A percentile compares a stretch with the other conserved stretches of the same genome.
Conservation (phyloP, 139 green algal genomes). For the Haematococcus sp. region DNA sequence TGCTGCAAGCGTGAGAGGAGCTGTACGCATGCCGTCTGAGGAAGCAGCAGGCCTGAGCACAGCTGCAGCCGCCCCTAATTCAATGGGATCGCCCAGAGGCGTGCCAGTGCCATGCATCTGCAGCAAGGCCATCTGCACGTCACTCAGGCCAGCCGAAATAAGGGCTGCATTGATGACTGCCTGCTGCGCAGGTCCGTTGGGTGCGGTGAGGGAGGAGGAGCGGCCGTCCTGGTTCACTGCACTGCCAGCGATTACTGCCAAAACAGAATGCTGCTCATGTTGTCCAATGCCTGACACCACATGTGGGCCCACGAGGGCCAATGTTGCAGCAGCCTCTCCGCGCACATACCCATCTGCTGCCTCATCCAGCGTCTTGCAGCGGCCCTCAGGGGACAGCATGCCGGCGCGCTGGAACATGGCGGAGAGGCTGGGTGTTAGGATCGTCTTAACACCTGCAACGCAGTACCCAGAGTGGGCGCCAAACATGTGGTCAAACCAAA, state of each 20-base stretch:
- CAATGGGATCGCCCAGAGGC: conserved; percentile 83
- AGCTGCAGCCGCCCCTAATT: conserved; percentile 68
- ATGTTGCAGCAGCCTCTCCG: conserved; percentile 55
- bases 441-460: conserved; percentile 44
- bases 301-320: conserved; percentile 14
- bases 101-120: conserved; percentile 86
- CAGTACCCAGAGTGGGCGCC: too few species aligned
- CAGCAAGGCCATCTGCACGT: conserved; percentile 41
- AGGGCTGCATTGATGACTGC: conserved; percentile 62
- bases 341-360: conserved; percentile 81
- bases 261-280: background rate
- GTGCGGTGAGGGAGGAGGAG: conserved; percentile 81
- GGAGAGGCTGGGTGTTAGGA: conserved; percentile 54
- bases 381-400: conserved; percentile 74
- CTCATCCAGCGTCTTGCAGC: conserved; percentile 82
- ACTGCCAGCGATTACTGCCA: conserved; percentile 49
- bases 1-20: conserved; percentile 58
- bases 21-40: too few species aligned
- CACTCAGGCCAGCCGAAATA: conserved; percentile 12
- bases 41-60: conserved; percentile 16
- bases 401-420: conserved; percentile 66
- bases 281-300: too few species aligned
- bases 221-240: conserved; percentile 87
- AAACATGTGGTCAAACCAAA: too few species aligned
- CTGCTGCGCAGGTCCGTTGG: conserved; percentile 86